Evolutionary conservation across 768 basidiomycete species (phyloP).

Genomic region (Suillus lakei): DNA sequence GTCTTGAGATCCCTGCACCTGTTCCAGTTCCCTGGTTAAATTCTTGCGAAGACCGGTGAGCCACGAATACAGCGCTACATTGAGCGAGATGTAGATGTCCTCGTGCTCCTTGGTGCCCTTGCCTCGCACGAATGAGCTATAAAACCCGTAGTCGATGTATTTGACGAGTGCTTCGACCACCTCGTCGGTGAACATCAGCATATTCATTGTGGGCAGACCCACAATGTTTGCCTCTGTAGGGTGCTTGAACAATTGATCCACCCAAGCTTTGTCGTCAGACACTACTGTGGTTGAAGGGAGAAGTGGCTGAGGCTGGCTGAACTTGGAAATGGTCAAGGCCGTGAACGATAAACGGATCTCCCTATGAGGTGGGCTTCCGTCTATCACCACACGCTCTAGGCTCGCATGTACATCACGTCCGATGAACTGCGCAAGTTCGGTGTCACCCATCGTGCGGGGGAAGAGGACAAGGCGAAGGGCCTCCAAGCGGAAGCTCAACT

Average conservation of each 20-base stretch:
- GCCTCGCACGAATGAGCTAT: conserved; percentile 66
- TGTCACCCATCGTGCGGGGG: conserved; percentile 78
- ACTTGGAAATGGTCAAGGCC: conserved; percentile 76
- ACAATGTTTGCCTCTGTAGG: conserved; percentile 77
- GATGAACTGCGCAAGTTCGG: conserved; percentile 77
- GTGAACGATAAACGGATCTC: conserved; percentile 75
- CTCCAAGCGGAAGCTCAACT: conserved; percentile 72
- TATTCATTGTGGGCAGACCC: conserved; percentile 80
- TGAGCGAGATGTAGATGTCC: conserved; percentile 86
- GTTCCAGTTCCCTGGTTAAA: conserved; percentile 77
- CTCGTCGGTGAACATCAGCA: conserved; percentile 81
- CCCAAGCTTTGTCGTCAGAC: conserved; percentile 57
- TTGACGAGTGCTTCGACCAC: conserved; percentile 41
- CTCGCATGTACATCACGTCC: conserved; percentile 72
- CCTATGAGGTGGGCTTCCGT: conserved; percentile 55
- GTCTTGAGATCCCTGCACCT: conserved; percentile 63
- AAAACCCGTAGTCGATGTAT: conserved; percentile 68
- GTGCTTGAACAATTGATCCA: conserved; percentile 61
- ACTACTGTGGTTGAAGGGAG: conserved; percentile 43
- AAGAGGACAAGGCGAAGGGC: conserved; percentile 74
- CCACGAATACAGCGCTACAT: conserved; percentile 83
- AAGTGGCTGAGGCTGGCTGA: conserved; percentile 62
- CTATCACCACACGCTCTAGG: conserved; percentile 64
- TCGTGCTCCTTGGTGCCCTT: conserved; percentile 60
- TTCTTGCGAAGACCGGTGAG: conserved; percentile 78